Base-by-base conservation (phyloP, 176 grass and related monocot genomes). In the Aegilops bicornis region DNA sequence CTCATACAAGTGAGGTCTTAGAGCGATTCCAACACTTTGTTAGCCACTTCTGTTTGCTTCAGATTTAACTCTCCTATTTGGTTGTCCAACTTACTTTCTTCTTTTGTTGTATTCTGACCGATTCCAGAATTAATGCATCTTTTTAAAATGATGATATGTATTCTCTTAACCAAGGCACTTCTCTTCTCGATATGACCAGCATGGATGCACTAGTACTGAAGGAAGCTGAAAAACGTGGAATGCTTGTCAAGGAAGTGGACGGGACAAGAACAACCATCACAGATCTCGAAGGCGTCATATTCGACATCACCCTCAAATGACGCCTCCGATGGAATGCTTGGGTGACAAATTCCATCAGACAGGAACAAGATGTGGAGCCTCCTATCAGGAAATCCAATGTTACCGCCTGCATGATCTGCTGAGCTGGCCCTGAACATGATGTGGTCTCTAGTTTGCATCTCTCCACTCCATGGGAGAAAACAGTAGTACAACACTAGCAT, bases 211-310 rank as follows among this genome's bases (percentile, higher is more conserved):
- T 99, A 62, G 67, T 94, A 36, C 20, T 91, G 37, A 87, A 85
- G 73, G 92, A 99, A 87, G 94, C 97, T 48, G 82, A 83, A 74
- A 90, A 69, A 24, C 90, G 52, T 50, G 90, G 94, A 85, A 87
- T 99, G 97, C 77, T 47, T 27, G 83, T 94, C 36, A 31, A 89
- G 7, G 92, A 96, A 88, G 90, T 99, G 47, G 74, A 85, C 63
- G 97, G 90, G 81, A 96, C 94, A 45, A 92, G 90, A 86, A 90
- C 77, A 8, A 76, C 37, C 61, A 79, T 99, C 56, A 82, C 90
- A 15, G 92, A 93, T 79, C 89, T 96, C 62, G 89, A 91, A 91
- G 97, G 97, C 33, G 92, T 98, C 61, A 96, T 98, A 80, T 92
- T 90, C 91, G 87, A 89, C 31, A 94, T 98, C 58, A 90, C 82